Percentiles rank a stretch among this genome's conserved stretches.
These are phyloP conservation scores for Actinomortierella wolfii DNA, from an alignment of 371 early-diverging fungal genomes.

Conservation along the genomic window DNA sequence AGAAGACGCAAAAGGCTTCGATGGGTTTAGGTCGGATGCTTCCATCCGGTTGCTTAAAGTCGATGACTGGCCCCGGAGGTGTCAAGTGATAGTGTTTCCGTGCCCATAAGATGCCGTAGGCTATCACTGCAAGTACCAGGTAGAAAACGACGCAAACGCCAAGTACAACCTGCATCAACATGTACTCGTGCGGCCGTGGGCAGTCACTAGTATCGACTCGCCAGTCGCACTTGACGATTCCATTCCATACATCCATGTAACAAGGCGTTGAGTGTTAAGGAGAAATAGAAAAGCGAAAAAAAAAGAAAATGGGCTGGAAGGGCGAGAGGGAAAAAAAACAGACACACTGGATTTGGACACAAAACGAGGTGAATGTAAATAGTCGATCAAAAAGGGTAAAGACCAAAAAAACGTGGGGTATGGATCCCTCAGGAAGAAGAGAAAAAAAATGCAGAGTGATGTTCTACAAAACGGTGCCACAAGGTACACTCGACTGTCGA, in stretches of 20 bases:
- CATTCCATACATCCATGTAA: constrained; percentile 39
- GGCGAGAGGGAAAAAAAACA: too few species aligned
- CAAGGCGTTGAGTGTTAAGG: background rate
- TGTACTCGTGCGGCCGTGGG: constrained; percentile 13
- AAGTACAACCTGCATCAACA: constrained; percentile 17
- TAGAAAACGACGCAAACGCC: constrained; percentile 37
- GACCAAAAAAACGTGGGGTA: too few species aligned
- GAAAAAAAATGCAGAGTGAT: background rate
- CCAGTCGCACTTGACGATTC: constrained; percentile 46
- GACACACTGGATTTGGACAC: too few species aligned
- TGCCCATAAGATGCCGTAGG: constrained; percentile 43
- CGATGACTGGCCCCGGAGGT: constrained; percentile 39
- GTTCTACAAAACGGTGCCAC: background rate
- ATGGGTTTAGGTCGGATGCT: constrained; percentile 46
- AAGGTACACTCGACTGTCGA: too few species aligned
- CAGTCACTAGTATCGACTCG: constrained; percentile 41
- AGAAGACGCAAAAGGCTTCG: constrained; percentile 41
- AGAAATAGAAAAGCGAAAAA: background rate
- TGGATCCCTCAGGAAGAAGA: background rate
- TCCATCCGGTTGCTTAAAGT: constrained; percentile 45
- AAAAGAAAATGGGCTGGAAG: background rate
- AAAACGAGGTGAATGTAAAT: too few species aligned
- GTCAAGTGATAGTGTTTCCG: constrained; percentile 32
- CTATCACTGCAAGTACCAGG: constrained; percentile 25
- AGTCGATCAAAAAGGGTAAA: too few species aligned